Evolutionary conservation across 352 stramenopile genomes (phyloP).

Genomic region (Globisporangium rhizosaccharum): DNA sequence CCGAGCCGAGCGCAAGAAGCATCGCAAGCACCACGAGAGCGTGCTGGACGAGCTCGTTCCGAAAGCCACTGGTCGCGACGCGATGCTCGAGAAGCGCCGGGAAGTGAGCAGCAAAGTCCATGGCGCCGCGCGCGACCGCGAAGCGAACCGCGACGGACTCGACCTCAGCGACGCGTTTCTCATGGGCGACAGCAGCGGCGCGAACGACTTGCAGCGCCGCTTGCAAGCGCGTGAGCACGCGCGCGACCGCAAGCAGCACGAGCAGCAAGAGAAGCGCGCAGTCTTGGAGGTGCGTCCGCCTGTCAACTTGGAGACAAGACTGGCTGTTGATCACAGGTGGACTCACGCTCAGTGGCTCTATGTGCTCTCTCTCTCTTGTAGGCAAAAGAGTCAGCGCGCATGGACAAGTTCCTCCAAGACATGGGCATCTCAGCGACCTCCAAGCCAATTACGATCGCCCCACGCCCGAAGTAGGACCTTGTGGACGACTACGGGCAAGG

Average conservation of each 20-base stretch:
- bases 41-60: conserved; percentile 57
- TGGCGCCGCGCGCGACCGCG: conserved; percentile 51
- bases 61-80: conserved; percentile 60
- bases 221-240: conserved; percentile 31
- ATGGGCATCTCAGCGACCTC: conserved; percentile 47
- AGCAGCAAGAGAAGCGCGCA: conserved; percentile 33
- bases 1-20: conserved; percentile 26
- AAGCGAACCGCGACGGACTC: conserved; percentile 56
- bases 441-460: conserved; percentile 52
- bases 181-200: conserved; percentile 30
- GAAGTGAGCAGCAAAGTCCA: conserved; percentile 42
- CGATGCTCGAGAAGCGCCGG: conserved; percentile 50
- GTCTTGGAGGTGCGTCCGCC: conserved; percentile 25
- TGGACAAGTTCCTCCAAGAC: conserved; percentile 73
- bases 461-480: conserved; percentile 16
- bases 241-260: conserved; percentile 32
- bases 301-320: neutral
- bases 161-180: conserved; percentile 66
- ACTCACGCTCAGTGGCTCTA: neutral
- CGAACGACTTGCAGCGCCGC: conserved; percentile 31
- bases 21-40: conserved; percentile 33
- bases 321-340: neutral
- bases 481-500: neutral
- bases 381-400: conserved; percentile 62
- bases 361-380: conserved; percentile 10